Conservation (phyloP, 441 rosid species). For the Jatropha multifida region DNA sequence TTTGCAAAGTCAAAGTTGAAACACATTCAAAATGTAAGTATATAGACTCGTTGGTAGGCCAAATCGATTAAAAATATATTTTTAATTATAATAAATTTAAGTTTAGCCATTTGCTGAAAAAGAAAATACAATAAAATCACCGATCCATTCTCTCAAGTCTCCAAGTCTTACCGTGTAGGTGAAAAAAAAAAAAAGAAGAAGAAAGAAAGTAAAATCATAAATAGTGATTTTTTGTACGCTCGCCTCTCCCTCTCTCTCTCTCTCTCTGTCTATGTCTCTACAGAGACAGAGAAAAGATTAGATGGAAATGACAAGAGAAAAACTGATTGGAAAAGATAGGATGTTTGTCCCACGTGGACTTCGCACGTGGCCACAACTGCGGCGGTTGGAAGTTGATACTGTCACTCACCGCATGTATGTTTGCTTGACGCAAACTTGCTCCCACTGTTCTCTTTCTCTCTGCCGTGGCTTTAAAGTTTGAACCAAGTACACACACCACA, state of each 20-base stretch:
- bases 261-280: neutral
- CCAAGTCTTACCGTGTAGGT: too few species aligned
- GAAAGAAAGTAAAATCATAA: neutral
- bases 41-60: too few species aligned
- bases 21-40: too few species aligned
- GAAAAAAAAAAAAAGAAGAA: neutral
- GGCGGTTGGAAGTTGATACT: conserved; percentile 42
- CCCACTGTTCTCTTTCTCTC: conserved; percentile 2
- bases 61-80: too few species aligned
- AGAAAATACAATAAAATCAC: too few species aligned
- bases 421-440: conserved; percentile 55
- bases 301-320: conserved; percentile 29
- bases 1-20: too few species aligned
- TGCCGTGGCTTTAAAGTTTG: conserved; percentile 48
- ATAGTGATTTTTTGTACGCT: too few species aligned
- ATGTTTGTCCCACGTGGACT: conserved; percentile 35
- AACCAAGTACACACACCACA: conserved; percentile 10
- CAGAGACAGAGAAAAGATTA: neutral
- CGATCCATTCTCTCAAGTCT: too few species aligned
- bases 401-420: conserved; percentile 39
- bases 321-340: conserved; percentile 21
- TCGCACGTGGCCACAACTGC: conserved; percentile 40
- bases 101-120: too few species aligned
- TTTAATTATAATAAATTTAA: too few species aligned
- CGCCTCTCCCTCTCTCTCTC: too few species aligned